Evolutionary conservation across 2,329 filamentous ascomycete species (phyloP).

Genomic region (Nectriaceae sp.): DNA sequence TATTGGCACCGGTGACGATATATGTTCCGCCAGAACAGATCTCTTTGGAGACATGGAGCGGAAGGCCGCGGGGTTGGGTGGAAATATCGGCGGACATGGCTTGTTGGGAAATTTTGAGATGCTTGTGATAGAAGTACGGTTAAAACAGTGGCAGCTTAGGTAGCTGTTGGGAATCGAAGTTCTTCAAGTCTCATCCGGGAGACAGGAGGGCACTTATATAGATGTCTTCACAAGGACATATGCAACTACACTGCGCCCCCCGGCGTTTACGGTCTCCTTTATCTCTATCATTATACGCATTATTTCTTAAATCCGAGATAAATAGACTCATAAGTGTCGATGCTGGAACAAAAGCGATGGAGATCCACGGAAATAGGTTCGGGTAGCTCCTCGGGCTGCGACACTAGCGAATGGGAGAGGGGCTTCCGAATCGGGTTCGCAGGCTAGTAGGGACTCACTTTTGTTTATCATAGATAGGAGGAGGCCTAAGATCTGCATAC

Average conservation of each 20-base stretch:
- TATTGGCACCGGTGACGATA: constrained; percentile 45
- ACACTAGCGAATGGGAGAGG: background rate
- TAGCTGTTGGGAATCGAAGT: background rate
- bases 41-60: background rate
- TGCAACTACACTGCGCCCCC: background rate
- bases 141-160: background rate
- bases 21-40: background rate
- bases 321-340: background rate
- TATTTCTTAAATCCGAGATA: background rate
- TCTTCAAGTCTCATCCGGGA: background rate
- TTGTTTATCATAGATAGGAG: background rate
- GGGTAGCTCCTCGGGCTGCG: background rate
- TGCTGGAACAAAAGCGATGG: background rate
- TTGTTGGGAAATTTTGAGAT: background rate
- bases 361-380: background rate
- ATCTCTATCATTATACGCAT: background rate
- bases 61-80: background rate
- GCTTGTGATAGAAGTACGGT: background rate
- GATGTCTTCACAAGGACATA: background rate
- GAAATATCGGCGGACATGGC: background rate
- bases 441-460: background rate
- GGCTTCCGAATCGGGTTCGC: background rate
- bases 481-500: background rate
- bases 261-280: background rate
- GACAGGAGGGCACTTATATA: background rate